Evolutionary conservation across 805 yeast genomes (phyloP).

Genomic region (Nakazawaea wyomingensis): DNA sequence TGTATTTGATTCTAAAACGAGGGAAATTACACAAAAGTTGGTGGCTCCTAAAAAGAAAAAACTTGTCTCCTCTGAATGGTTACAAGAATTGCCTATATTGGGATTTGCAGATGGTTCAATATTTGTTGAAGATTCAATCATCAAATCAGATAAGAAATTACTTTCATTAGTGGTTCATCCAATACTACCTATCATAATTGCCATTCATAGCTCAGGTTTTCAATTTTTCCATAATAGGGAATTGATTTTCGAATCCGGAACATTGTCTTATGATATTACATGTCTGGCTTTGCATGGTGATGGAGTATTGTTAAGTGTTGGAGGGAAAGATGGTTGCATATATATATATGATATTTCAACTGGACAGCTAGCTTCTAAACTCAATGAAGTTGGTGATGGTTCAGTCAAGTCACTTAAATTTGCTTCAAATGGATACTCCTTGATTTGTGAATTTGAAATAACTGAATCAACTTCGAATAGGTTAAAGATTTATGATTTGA

Average conservation of each 20-base stretch:
- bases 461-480: constrained; percentile 18
- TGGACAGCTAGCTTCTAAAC: constrained; percentile 30
- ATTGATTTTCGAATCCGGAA: not conserved
- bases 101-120: constrained; percentile 9
- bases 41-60: constrained; percentile 7
- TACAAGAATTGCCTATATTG: not conserved
- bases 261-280: not conserved
- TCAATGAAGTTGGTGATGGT: constrained; percentile 20
- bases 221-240: not conserved
- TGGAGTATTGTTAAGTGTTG: constrained; percentile 33
- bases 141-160: constrained; percentile 1
- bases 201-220: not conserved
- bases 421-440: constrained; percentile 64
- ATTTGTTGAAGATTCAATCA: not conserved
- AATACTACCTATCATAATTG: constrained; percentile 1
- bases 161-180: constrained; percentile 3
- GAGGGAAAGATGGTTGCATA: constrained; percentile 28
- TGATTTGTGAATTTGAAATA: constrained; percentile 31
- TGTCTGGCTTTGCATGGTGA: constrained; percentile 29
- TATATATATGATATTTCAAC: constrained; percentile 34
- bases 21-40: constrained; percentile 1
- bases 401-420: constrained; percentile 36
- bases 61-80: constrained; percentile 1
- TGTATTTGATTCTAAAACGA: constrained; percentile 1
- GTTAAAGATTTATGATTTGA: constrained; percentile 43